These are phyloP conservation scores for Scopulariopsis brevicaulis DNA, from an alignment of 2,329 filamentous ascomycete species.

Conservation along the genomic window DNA sequence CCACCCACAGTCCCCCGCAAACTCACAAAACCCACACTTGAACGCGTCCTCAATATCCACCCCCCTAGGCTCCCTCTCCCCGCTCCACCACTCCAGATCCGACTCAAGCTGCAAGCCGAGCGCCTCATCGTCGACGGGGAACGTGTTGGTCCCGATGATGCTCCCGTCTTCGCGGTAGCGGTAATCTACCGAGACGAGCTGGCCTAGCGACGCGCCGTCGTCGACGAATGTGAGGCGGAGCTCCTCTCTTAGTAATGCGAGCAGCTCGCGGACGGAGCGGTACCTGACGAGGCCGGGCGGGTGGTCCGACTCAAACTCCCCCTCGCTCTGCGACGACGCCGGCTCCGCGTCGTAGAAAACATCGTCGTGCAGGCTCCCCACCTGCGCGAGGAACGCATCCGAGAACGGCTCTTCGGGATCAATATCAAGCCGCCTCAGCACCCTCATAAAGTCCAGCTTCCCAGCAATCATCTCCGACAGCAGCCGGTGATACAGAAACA, in stretches of 20 bases:
- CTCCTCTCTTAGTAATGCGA: conserved; percentile 33
- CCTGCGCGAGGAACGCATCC: conserved; percentile 66
- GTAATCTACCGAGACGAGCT: conserved; percentile 42
- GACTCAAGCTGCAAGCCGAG: conserved; percentile 56
- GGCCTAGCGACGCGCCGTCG: conserved; percentile 33
- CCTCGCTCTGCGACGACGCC: background rate
- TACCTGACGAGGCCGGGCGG: conserved; percentile 30
- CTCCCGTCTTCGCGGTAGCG: conserved; percentile 38
- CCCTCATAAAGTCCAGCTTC: conserved; percentile 53
- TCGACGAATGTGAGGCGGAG: conserved; percentile 39
- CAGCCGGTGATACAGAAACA: conserved; percentile 82
- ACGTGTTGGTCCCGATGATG: conserved; percentile 42
- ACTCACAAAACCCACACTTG: conserved; percentile 81
- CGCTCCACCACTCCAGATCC: conserved; percentile 82
- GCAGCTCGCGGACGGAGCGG: conserved; percentile 32
- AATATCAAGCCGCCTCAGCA: conserved; percentile 64
- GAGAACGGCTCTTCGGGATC: conserved; percentile 58
- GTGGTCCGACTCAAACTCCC: conserved; percentile 9
- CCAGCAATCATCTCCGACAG: conserved; percentile 66
- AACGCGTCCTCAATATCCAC: conserved; percentile 77
- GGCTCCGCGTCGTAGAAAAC: conserved; percentile 37
- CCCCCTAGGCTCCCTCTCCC: conserved; percentile 58
- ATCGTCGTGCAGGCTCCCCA: conserved; percentile 57
- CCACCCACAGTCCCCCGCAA: conserved; percentile 71
- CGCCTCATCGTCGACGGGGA: conserved; percentile 53